Conservation (phyloP, 176 grass and related monocot species). For the Eragrostis nindensis region DNA sequence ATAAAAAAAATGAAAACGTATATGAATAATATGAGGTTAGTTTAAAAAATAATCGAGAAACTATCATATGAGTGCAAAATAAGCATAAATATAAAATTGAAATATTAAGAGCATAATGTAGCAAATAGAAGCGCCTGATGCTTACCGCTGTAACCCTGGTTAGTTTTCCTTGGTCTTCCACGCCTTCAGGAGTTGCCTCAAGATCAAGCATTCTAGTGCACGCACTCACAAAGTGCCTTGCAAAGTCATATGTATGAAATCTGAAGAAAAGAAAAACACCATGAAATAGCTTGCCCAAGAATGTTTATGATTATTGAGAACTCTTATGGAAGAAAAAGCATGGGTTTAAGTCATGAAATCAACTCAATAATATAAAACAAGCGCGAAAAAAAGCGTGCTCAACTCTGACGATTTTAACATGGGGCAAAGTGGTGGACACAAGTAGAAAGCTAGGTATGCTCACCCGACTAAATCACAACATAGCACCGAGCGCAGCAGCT, state of each 20-base stretch:
- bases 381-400: conserved; percentile 5
- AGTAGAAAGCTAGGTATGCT: conserved; percentile 43
- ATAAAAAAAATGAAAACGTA: conserved; percentile 26
- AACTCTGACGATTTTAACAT: conserved; percentile 16
- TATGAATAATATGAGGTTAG: too few relatives aligned
- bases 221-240: conserved; percentile 87
- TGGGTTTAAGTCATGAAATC: conserved; percentile 26
- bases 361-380: conserved; percentile 17
- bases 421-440: conserved; percentile 8
- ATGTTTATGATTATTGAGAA: too few relatives aligned
- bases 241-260: conserved; percentile 88
- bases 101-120: conserved; percentile 17
- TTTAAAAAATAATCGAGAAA: too few relatives aligned
- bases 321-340: too few relatives aligned
- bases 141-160: conserved; percentile 92
- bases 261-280: conserved; percentile 43
- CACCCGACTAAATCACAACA: conserved; percentile 97
- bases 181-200: conserved; percentile 95
- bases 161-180: conserved; percentile 91
- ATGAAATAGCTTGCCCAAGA: conserved; percentile 25
- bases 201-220: conserved; percentile 97
- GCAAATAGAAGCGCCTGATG: conserved; percentile 24
- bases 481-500: conserved; percentile 87
- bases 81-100: neutral
- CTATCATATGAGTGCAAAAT: conserved; percentile 12